phyloP scores from a whole-genome alignment of 176 grass and related monocot species.

The Oryza rufipogon region DNA sequence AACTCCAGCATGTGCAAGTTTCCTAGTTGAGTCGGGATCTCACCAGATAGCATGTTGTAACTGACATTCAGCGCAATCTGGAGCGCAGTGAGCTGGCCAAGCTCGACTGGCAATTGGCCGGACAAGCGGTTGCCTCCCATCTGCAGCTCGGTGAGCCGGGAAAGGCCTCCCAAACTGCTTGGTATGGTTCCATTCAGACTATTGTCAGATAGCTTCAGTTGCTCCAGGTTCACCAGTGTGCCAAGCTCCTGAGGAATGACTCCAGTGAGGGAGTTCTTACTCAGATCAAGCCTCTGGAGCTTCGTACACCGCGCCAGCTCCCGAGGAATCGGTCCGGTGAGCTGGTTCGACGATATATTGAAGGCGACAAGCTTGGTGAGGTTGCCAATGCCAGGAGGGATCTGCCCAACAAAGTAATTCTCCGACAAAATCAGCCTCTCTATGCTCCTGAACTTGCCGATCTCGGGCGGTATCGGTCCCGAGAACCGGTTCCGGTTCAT shows the following conservation, averaged over 20 bases:
- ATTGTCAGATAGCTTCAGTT: constrained; percentile 81
- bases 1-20: constrained; percentile 81
- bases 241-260: constrained; percentile 73
- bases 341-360: constrained; percentile 87
- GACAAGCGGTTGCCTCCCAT: constrained; percentile 85
- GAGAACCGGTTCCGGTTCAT: constrained; percentile 95
- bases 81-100: constrained; percentile 72
- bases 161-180: constrained; percentile 69
- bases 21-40: constrained; percentile 74
- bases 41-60: constrained; percentile 82
- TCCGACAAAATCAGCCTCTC: constrained; percentile 77
- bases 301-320: constrained; percentile 69
- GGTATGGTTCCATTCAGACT: constrained; percentile 83
- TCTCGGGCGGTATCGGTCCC: constrained; percentile 70
- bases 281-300: constrained; percentile 97
- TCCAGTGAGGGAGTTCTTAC: constrained; percentile 73
- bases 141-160: constrained; percentile 83
- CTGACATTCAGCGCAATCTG: constrained; percentile 96
- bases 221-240: constrained; percentile 78
- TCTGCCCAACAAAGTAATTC: constrained; percentile 83
- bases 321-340: constrained; percentile 60
- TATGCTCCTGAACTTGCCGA: constrained; percentile 79
- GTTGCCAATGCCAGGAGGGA: constrained; percentile 74
- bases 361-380: constrained; percentile 85
- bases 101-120: constrained; percentile 65